phyloP scores from a whole-genome alignment of 306 rosid genomes.

The Cajanus cajan region DNA sequence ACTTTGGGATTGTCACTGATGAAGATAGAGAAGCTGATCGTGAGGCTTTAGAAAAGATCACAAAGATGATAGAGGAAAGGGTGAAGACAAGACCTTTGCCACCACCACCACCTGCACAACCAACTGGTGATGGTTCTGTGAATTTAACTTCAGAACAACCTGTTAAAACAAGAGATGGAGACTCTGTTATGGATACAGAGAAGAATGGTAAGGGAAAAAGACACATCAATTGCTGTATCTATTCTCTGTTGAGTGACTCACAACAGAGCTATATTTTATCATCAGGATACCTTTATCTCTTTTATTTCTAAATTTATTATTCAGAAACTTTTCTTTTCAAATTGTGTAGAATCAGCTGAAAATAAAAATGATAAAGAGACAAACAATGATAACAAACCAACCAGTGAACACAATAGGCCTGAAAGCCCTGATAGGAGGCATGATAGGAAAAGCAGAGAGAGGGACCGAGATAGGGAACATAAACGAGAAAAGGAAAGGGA shows the following conservation, averaged over 20 bases:
- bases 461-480: conserved; percentile 83
- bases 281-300: background rate
- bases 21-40: conserved; percentile 86
- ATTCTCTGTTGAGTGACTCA: conserved; percentile 14
- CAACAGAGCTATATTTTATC: background rate
- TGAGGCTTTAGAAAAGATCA: conserved; percentile 67
- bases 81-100: conserved; percentile 83
- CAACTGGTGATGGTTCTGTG: conserved; percentile 51
- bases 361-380: conserved; percentile 75
- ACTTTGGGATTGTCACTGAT: conserved; percentile 75
- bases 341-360: conserved; percentile 59
- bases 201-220: conserved; percentile 63
- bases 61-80: conserved; percentile 82
- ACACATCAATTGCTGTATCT: conserved; percentile 15
- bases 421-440: conserved; percentile 91
- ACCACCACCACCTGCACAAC: conserved; percentile 66
- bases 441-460: conserved; percentile 84
- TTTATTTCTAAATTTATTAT: background rate
- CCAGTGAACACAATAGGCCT: conserved; percentile 70
- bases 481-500: conserved; percentile 94
- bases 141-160: conserved; percentile 50
- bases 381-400: conserved; percentile 58
- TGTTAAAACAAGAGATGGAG: conserved; percentile 75
- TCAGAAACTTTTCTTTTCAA: conserved; percentile 22
- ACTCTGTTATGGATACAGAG: conserved; percentile 52